A percentile compares a stretch with the other conserved stretches of the same genome.
Evolutionary conservation across 2,329 filamentous ascomycete genomes (phyloP).

Genomic region (Fusarium phyllophilum): DNA sequence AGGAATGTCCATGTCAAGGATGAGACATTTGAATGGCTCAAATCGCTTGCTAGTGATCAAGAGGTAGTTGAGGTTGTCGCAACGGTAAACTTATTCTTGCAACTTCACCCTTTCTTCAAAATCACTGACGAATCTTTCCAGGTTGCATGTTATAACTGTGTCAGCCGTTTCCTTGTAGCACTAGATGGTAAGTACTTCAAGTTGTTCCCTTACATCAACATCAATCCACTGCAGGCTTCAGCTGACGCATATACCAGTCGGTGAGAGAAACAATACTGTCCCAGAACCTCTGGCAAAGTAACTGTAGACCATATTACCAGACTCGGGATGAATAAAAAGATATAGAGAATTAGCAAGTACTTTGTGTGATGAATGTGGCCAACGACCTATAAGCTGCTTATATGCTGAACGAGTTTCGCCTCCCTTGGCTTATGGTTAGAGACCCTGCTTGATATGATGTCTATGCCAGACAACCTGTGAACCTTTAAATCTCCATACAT

Average conservation of each 20-base stretch:
- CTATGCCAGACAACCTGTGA: accelerated
- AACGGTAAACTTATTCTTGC: not conserved
- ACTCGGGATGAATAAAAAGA: not conserved
- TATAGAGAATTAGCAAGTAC: not conserved
- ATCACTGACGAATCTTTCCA: not conserved
- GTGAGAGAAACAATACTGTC: not conserved
- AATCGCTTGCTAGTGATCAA: not conserved
- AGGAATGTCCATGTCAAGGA: not conserved
- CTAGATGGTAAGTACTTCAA: not conserved
- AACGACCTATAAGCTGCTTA: not conserved
- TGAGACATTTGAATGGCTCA: not conserved
- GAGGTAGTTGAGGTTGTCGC: not conserved
- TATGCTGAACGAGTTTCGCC: not conserved
- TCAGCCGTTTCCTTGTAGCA: constrained; percentile 6
- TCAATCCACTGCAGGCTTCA: not conserved
- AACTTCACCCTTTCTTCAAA: accelerated
- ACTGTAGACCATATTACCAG: not conserved
- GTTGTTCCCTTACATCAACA: no score
- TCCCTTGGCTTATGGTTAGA: not conserved
- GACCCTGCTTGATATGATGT: not conserved
- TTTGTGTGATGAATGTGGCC: not conserved
- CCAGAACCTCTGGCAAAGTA: not conserved
- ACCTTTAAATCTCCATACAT: not conserved
- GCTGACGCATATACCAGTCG: not conserved
- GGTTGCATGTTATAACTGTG: not conserved